Conservation (phyloP, 225 moss, liverwort and hornwort species). For the Anthoceros angustus region DNA sequence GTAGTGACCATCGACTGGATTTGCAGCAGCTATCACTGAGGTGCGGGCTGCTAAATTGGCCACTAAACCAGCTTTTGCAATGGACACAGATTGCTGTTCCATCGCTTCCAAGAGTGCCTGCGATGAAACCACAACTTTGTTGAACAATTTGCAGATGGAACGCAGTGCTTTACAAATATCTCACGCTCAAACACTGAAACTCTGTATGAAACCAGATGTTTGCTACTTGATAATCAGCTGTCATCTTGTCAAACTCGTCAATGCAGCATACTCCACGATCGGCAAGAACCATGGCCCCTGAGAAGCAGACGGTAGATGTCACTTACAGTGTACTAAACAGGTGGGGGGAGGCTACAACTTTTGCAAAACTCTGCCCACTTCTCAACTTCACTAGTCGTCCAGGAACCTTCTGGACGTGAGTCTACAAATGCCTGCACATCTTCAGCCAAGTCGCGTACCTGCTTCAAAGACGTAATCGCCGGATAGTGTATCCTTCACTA, state of each 20-base stretch:
- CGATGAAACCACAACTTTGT: neutral
- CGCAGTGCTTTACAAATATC: constrained; percentile 5
- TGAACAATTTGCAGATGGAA: neutral
- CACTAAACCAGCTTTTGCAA: constrained; percentile 94
- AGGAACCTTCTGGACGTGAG: no score
- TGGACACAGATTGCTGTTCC: constrained; percentile 95
- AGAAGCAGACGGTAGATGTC: neutral
- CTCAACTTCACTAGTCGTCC: neutral
- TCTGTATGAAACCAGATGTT: constrained; percentile 6
- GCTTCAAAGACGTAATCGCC: constrained; percentile 99
- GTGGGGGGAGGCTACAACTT: neutral
- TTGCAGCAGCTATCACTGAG: constrained; percentile 89
- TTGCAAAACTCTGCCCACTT: neutral
- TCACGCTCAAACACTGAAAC: neutral
- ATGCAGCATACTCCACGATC: constrained; percentile 95
- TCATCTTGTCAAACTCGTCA: constrained; percentile 94
- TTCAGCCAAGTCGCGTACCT: constrained; percentile 23
- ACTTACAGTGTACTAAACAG: neutral
- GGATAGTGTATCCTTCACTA: constrained; percentile 85
- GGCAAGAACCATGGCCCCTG: constrained; percentile 97
- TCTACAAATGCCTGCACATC: neutral
- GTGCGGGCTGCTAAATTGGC: constrained; percentile 94
- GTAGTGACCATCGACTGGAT: constrained; percentile 96
- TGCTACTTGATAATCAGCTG: constrained; percentile 85
- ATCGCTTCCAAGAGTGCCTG: constrained; percentile 95